Evolutionary conservation across 1,284 basidiomycete species (phyloP).

Genomic region (Sanghuangporus baumii): DNA sequence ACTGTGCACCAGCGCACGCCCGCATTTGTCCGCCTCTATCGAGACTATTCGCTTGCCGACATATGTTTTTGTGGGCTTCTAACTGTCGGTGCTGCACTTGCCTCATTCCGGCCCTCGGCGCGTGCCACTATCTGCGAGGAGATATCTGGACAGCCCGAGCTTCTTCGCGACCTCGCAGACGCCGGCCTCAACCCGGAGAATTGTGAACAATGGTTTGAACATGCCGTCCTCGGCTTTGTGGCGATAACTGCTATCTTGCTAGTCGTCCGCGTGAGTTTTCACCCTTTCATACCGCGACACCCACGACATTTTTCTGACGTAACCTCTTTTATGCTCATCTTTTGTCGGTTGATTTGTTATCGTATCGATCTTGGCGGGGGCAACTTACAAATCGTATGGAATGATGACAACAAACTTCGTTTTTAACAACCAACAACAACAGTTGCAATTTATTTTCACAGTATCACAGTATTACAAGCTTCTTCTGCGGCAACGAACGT

Average conservation of each 20-base stretch:
- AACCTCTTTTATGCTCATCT: not conserved
- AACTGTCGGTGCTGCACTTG: slow-evolving; percentile 50
- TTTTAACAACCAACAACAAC: not conserved
- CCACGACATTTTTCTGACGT: slow-evolving; percentile 6
- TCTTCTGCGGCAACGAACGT: slow-evolving; percentile 36
- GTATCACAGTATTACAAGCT: slow-evolving; percentile 59
- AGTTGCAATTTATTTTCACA: slow-evolving; percentile 70
- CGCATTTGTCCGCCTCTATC: slow-evolving; percentile 53
- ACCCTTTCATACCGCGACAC: slow-evolving; percentile 2
- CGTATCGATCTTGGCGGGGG: not conserved
- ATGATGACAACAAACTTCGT: no score
- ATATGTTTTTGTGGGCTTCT: slow-evolving; percentile 58
- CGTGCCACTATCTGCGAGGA: slow-evolving; percentile 65
- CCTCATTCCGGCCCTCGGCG: slow-evolving; percentile 46
- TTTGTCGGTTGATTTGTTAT: not conserved
- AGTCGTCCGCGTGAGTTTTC: slow-evolving; percentile 51
- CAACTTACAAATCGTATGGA: not conserved
- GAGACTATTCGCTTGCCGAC: slow-evolving; percentile 72
- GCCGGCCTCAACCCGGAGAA: slow-evolving; percentile 70
- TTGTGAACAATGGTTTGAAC: slow-evolving; percentile 71
- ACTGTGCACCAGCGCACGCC: slow-evolving; percentile 39
- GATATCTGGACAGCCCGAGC: slow-evolving; percentile 63
- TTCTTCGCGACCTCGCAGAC: slow-evolving; percentile 64
- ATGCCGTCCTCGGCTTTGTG: slow-evolving; percentile 51
- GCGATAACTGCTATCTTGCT: slow-evolving; percentile 55